phyloP scores from a whole-genome alignment of 345 rosid species.

The Syzygium jambos region DNA sequence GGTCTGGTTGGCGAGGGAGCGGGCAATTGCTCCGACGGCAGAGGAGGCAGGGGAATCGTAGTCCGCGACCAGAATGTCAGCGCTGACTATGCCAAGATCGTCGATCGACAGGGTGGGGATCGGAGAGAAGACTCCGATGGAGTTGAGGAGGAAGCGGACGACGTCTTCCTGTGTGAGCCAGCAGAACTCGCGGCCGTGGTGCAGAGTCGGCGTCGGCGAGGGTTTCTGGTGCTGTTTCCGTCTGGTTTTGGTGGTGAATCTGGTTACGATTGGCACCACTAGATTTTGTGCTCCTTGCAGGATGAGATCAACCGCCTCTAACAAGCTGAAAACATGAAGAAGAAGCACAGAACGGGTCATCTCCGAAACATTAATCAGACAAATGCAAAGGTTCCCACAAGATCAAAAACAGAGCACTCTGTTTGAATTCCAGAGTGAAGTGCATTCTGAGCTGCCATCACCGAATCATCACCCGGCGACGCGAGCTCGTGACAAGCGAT shows the following conservation, averaged over 20 bases:
- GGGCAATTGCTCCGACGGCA: conserved; percentile 38
- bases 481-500: background rate
- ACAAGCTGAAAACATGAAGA: conserved; percentile 35
- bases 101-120: conserved; percentile 59
- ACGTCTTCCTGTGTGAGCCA: conserved; percentile 93
- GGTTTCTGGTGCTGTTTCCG: conserved; percentile 35
- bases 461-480: background rate
- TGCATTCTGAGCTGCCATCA: background rate
- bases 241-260: conserved; percentile 9
- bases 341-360: background rate
- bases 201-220: conserved; percentile 12
- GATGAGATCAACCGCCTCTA: conserved; percentile 71
- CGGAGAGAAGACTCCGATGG: conserved; percentile 70
- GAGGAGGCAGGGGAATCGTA: conserved; percentile 57
- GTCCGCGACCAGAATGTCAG: conserved; percentile 39
- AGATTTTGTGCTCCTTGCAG: conserved; percentile 80
- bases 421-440: background rate
- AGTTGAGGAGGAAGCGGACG: conserved; percentile 60
- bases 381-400: background rate
- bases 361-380: background rate
- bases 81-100: conserved; percentile 43
- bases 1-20: conserved; percentile 42
- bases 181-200: conserved; percentile 39
- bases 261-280: conserved; percentile 58
- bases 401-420: background rate